A percentile compares a stretch with the other conserved stretches of the same genome.
Conservation (phyloP, 2,329 filamentous ascomycete species). For the Akanthomyces muscarius region DNA sequence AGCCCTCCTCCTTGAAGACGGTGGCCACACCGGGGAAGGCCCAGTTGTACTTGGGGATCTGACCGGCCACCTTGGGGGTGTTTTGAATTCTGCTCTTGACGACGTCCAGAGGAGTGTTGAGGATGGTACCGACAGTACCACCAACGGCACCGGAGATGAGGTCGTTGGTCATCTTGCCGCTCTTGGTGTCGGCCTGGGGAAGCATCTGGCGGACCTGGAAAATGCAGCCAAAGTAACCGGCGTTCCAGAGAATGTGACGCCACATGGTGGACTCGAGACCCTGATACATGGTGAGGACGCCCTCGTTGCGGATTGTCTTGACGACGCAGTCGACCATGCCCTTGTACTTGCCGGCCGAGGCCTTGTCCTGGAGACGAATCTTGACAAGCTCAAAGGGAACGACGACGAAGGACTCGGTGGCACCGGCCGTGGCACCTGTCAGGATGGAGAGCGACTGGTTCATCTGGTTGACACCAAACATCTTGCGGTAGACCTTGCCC, state of each 20-base stretch:
- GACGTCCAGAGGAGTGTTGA: conserved; percentile 96
- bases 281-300: conserved; percentile 86
- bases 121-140: conserved; percentile 80
- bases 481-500: conserved; percentile 87
- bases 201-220: conserved; percentile 89
- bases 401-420: conserved; percentile 93
- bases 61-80: conserved; percentile 75
- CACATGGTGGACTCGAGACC: conserved; percentile 95
- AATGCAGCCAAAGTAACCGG: conserved; percentile 96
- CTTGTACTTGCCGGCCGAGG: conserved; percentile 82
- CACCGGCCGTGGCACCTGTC: conserved; percentile 90
- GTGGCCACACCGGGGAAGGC: conserved; percentile 83
- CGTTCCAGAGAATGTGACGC: conserved; percentile 88
- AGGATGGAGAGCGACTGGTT: conserved; percentile 88
- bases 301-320: conserved; percentile 82
- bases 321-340: conserved; percentile 75
- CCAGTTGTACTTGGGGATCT: conserved; percentile 96
- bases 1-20: conserved; percentile 90
- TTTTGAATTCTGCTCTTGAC: conserved; percentile 99
- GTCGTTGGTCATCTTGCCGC: conserved; percentile 78
- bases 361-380: conserved; percentile 94
- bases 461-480: conserved; percentile 83
- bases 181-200: conserved; percentile 76
- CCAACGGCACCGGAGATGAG: conserved; percentile 81
- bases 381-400: conserved; percentile 98